phyloP scores from a whole-genome alignment of 306 rosid species.

The Lathyrus tuberosus region DNA sequence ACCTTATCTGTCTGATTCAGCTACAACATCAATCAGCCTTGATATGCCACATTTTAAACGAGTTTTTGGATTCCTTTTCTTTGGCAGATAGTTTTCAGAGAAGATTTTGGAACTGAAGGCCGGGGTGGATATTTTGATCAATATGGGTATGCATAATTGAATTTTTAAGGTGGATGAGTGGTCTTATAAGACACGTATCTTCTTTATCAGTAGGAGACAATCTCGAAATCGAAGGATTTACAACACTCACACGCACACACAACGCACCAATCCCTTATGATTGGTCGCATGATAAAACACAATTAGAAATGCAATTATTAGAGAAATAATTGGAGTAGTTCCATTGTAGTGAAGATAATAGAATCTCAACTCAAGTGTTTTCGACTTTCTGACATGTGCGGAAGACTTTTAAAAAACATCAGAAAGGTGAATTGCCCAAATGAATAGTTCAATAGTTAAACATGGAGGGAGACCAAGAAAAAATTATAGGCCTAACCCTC shows the following conservation, averaged over 20 bases:
- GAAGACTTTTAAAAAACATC: background rate
- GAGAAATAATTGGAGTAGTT: background rate
- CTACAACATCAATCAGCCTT: no score
- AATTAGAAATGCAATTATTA: background rate
- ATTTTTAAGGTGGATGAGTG: background rate
- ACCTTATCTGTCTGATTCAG: no score
- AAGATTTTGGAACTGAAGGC: conserved; percentile 98
- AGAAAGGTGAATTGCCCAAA: background rate
- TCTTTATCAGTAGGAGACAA: no score
- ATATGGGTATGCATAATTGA: conserved; percentile 55
- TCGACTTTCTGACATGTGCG: background rate
- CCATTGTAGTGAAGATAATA: background rate
- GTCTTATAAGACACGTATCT: background rate
- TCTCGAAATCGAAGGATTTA: no score
- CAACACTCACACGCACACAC: no score
- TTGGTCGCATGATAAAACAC: background rate
- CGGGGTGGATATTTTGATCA: conserved; percentile 99
- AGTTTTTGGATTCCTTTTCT: conserved; percentile 30
- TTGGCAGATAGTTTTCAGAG: conserved; percentile 91
- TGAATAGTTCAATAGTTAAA: background rate
- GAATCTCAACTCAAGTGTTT: background rate
- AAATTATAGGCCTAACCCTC: background rate
- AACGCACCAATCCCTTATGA: background rate
- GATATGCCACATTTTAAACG: no score
- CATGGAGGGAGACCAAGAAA: background rate